Percentiles rank a stretch among this genome's conserved stretches.
These are phyloP conservation scores for Coemansia sp. DNA, from an alignment of 192 early-diverging fungal species.

Conservation along the genomic window DNA sequence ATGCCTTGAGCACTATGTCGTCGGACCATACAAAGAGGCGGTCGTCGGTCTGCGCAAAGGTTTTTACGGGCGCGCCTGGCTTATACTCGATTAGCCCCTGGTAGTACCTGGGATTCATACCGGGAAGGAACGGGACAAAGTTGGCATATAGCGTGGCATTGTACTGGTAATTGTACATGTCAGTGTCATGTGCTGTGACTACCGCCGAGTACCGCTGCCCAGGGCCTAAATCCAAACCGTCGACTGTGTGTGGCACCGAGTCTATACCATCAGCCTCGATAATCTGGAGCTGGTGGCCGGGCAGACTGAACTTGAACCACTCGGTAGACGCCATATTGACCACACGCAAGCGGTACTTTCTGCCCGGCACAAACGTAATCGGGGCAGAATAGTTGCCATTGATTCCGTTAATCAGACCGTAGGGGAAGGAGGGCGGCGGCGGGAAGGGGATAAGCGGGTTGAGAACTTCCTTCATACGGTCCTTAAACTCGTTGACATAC, in stretches of 20 bases:
- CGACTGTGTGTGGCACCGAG: conserved; percentile 52
- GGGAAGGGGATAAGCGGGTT: conserved; percentile 56
- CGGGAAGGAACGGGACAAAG: conserved; percentile 60
- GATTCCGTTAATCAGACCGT: conserved; percentile 52
- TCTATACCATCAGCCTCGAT: conserved; percentile 77
- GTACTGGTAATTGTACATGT: conserved; percentile 61
- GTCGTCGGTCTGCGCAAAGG: not conserved
- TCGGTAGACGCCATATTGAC: conserved; percentile 72
- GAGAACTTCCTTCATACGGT: conserved; percentile 40
- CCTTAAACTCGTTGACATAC: conserved; percentile 51
- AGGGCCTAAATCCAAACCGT: conserved; percentile 60
- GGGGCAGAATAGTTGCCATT: conserved; percentile 39
- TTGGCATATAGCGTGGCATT: conserved; percentile 69
- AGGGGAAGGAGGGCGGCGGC: conserved; percentile 61
- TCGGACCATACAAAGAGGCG: conserved; percentile 12
- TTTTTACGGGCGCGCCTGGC: conserved; percentile 1
- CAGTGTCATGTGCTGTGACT: conserved; percentile 65
- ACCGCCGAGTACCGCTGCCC: conserved; percentile 80
- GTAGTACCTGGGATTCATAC: conserved; percentile 46
- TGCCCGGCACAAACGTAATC: conserved; percentile 63
- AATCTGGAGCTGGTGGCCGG: conserved; percentile 71
- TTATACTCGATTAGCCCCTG: conserved; percentile 16
- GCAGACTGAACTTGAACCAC: conserved; percentile 71
- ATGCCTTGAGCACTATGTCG: conserved; percentile 21
- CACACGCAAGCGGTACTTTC: conserved; percentile 76